Percentiles rank a stretch among this genome's conserved stretches.
These are phyloP conservation scores for Zhuliangozyma blackwelliae DNA, from an alignment of 1,139 yeast genomes.

Conservation along the genomic window DNA sequence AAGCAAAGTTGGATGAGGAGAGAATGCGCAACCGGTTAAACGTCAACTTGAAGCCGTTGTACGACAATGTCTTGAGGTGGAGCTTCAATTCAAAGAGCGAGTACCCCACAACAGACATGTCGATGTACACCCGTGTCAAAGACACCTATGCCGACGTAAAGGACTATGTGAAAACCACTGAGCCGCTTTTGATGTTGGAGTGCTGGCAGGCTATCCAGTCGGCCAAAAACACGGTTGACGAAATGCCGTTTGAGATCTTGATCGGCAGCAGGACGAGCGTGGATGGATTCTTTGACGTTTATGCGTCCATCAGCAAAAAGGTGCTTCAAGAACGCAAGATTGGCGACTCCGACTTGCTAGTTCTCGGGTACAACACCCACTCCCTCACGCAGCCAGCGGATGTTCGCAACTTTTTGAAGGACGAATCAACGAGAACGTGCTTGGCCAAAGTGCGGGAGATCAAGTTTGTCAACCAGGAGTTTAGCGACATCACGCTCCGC, in stretches of 20 bases:
- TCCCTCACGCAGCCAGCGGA: conserved; percentile 10
- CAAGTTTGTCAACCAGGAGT: conserved; percentile 60
- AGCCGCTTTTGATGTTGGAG: conserved; percentile 80
- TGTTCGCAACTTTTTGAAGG: conserved; percentile 23
- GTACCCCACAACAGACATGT: conserved; percentile 50
- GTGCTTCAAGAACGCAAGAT: conserved; percentile 50
- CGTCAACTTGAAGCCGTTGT: conserved; percentile 74
- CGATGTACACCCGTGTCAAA: conserved; percentile 34
- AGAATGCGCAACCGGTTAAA: conserved; percentile 76
- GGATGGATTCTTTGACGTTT: conserved; percentile 85
- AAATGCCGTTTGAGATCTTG: conserved; percentile 60
- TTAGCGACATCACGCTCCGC: conserved; percentile 69
- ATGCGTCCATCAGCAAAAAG: conserved; percentile 63
- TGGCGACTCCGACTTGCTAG: conserved; percentile 75
- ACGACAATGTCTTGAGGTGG: conserved; percentile 72
- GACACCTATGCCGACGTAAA: conserved; percentile 50
- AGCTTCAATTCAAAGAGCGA: conserved; percentile 56
- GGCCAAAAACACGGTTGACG: conserved; percentile 61
- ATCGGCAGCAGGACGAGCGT: conserved; percentile 80
- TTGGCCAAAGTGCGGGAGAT: conserved; percentile 76
- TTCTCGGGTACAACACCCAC: conserved; percentile 49
- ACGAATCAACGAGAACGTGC: conserved; percentile 42
- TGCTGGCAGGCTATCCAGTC: conserved; percentile 90
- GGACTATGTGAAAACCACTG: conserved; percentile 65
- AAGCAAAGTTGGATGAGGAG: conserved; percentile 64